Base-by-base conservation (phyloP, 352 stramenopile species). In the Elongisporangium undulatum region DNA sequence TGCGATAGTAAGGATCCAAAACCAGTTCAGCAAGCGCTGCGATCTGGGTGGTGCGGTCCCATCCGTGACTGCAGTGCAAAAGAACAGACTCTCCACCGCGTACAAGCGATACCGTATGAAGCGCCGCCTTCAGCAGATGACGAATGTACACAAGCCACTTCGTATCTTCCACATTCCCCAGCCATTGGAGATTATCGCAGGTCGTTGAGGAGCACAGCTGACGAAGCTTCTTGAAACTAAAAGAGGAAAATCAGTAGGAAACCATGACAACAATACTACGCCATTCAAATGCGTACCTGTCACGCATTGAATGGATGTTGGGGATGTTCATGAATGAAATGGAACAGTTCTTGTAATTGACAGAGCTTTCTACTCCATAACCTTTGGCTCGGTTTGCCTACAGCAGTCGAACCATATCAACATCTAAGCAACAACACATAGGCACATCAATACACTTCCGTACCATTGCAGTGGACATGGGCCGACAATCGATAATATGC, bases 301-400 rank as follows among this genome's bases (percentile, higher is more conserved):
- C 94, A 39, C 97, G 92, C 77, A 99, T 98, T 15, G 90, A 94
- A 72, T 99, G 97, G 61, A 99, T 99, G 68, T 99, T 99, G 13
- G 89, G 91, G 66, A 99, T 99, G 60, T 98, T 97, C 86, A 98
- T 98, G 81, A 99, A 99, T 24, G 90, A 90, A n/a, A 99, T 75
- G 0, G 84, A 92, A 38, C 83, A 90, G 55, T 94, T 94, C 51
- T 93, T 89, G 78, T 99, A 99, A 73, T 98, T 95, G 45, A 97
- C 94, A 0, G 87, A 92, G 72, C 97, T 98, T 69, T 99, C 96
- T 55, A 98, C 96, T 38, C 96, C 94, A 73, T 96, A 98, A 59
- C 96, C 87, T 74, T 97, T 85, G 66, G 97, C 80, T 24, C 84
- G 83, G 48, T 95, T 89, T 19, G 80, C 84, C 63, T 87, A 21